phyloP scores from a whole-genome alignment of 257 asterid genomes.

The Lycium ferocissimum region DNA sequence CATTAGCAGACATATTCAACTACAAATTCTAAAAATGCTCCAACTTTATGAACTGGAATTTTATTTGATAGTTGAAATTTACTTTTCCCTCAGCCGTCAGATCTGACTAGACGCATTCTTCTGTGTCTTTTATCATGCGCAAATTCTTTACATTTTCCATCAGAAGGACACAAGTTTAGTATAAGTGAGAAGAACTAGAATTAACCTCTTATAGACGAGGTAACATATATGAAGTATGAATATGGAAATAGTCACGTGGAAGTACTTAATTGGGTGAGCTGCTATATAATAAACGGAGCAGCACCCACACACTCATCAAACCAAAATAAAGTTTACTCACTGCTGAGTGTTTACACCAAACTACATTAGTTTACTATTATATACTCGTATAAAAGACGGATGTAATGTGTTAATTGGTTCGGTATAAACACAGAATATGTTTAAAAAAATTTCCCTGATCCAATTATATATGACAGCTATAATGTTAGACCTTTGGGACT shows the following conservation, averaged over 20 bases:
- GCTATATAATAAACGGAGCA: neutral
- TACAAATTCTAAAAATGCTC: neutral
- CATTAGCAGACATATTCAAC: neutral
- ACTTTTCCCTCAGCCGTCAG: slow-evolving; percentile 24
- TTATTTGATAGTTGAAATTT: neutral
- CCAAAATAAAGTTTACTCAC: neutral
- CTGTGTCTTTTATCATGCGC: neutral
- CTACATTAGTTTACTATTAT: neutral
- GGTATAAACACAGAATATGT: neutral
- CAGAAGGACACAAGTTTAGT: neutral
- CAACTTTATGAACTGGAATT: neutral
- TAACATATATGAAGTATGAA: neutral
- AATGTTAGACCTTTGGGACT: neutral
- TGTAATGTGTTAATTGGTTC: neutral
- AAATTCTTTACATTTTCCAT: neutral
- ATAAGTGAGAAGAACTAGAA: slow-evolving; percentile 8
- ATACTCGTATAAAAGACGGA: no score
- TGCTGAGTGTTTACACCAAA: neutral
- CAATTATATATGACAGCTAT: neutral
- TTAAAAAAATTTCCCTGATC: neutral
- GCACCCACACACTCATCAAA: neutral
- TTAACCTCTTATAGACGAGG: neutral
- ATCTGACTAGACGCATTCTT: slow-evolving; percentile 20
- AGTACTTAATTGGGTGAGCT: slow-evolving; percentile 7
- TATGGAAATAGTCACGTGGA: slow-evolving; percentile 10